Base-by-base conservation (phyloP, 768 basidiomycete genomes). In the Strobilomyces dryophilus region DNA sequence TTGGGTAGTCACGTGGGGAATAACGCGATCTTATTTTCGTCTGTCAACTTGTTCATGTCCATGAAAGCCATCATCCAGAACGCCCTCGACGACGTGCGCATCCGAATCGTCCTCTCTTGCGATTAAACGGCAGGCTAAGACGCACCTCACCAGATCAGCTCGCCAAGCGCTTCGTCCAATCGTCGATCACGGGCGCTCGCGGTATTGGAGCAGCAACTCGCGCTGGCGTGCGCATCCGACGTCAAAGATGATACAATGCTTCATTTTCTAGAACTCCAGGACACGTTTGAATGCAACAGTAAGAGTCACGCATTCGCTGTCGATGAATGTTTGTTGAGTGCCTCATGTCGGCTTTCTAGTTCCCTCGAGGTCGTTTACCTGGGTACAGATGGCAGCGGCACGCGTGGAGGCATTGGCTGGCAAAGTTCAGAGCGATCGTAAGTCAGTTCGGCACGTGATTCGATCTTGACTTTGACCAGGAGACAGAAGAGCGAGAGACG, bases 261-360 rank as follows among this genome's bases (percentile, higher is more conserved):
- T 35, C 68, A 71, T 43, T 88, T 91, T 67, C 64, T 84, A 18
- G 75, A 79, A 10, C 71, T 91, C 39, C 91, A 93, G 64, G 81
- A 87, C 59, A 82, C 82, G 1, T 92, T 93, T 59, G 87, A 92
- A 66, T 89, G 85, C 68, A 93, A 93, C 63, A 74, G 91, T 91
- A 60, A 54, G 87, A 62, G 35, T 14, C 51, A 42, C 51, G 39
- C 14, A 11, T 32, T 53, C 15, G 35, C 4, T 48, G 18, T 36
- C 37, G 17, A 44, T 27, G 10, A 37, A 46, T 34, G 26, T 26
- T 45, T 50, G 31, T 55, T 61, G 36, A 59, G 59, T 31, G 44
- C 6, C 4, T 5, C 39, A 5, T 39, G 7, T n/a, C 45, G 29
- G 27, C 35, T n/a, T 29, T 9, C 29, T 51, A 92, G 90, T 92